A percentile compares a stretch with the other conserved stretches of the same genome.
Evolutionary conservation across 2,329 filamentous ascomycete species (phyloP).

Genomic region (Trichoderma atrobrunneum): DNA sequence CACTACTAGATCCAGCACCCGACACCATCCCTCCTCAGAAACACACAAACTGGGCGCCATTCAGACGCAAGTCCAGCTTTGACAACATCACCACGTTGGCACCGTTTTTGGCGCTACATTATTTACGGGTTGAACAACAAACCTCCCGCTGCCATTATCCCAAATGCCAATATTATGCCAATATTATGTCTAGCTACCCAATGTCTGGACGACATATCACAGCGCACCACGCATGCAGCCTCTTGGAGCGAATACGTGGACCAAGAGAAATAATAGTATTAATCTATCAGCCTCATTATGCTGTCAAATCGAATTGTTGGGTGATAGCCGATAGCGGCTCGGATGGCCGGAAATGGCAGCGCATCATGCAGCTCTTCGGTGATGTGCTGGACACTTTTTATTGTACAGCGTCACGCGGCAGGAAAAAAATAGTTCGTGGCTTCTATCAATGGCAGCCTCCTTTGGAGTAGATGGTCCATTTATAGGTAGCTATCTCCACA

Average conservation of each 20-base stretch:
- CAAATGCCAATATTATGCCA: background rate
- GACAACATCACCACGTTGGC: background rate
- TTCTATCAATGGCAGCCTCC: background rate
- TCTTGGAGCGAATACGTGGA: background rate
- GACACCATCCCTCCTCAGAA: background rate
- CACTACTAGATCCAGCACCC: background rate
- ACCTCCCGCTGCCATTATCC: background rate
- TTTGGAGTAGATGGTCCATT: background rate
- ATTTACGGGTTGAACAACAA: background rate
- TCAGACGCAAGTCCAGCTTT: background rate
- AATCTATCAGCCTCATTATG: background rate
- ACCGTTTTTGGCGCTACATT: background rate
- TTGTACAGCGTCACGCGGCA: background rate
- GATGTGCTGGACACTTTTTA: background rate
- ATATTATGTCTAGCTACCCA: background rate
- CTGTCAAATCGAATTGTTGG: background rate
- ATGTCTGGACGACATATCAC: background rate
- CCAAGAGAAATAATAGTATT: background rate
- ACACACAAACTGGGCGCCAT: background rate
- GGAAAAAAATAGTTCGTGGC: background rate
- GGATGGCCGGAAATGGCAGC: background rate
- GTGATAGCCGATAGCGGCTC: background rate
- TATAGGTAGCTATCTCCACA: background rate
- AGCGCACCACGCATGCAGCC: background rate
- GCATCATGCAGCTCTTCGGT: background rate